These are phyloP conservation scores for Pleurotus giganteus DNA, from an alignment of 768 basidiomycete genomes.

Conservation along the genomic window DNA sequence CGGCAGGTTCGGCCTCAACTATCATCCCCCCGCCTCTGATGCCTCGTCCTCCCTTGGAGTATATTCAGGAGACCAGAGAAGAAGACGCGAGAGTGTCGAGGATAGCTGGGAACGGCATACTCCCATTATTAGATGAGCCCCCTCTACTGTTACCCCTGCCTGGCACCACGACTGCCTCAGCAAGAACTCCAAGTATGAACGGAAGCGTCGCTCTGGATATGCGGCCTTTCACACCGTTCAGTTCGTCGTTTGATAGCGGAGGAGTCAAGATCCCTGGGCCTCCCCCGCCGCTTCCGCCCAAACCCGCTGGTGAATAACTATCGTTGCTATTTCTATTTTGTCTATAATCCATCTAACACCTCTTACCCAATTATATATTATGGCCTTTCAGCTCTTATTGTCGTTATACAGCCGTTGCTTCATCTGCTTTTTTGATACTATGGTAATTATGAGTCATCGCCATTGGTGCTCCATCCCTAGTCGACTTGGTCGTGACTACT, in stretches of 20 bases:
- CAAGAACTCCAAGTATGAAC: constrained; percentile 3
- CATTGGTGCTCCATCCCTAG: too few species aligned
- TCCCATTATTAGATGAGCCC: constrained; percentile 21
- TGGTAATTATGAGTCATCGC: too few species aligned
- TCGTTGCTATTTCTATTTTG: background rate
- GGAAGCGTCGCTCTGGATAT: constrained; percentile 28
- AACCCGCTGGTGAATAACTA: constrained; percentile 26
- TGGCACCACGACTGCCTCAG: constrained; percentile 13
- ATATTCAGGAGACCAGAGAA: constrained; percentile 79
- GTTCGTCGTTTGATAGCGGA: constrained; percentile 30
- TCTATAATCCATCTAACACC: background rate
- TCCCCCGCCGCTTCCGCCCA: constrained; percentile 34
- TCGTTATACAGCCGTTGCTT: too few species aligned
- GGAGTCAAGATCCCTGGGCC: constrained; percentile 26
- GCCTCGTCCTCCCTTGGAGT: constrained; percentile 76
- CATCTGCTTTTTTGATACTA: too few species aligned
- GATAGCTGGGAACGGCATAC: constrained; percentile 31
- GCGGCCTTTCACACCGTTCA: constrained; percentile 49
- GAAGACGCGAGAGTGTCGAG: constrained; percentile 61
- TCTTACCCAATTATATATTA: too few species aligned
- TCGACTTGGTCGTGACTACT: too few species aligned
- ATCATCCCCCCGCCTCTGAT: constrained; percentile 62
- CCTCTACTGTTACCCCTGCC: constrained; percentile 15
- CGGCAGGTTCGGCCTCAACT: constrained; percentile 11
- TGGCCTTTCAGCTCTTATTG: too few species aligned